Evolutionary conservation across 1,284 basidiomycete species (phyloP).

Genomic region (Cutaneotrichosporon dermatis): DNA sequence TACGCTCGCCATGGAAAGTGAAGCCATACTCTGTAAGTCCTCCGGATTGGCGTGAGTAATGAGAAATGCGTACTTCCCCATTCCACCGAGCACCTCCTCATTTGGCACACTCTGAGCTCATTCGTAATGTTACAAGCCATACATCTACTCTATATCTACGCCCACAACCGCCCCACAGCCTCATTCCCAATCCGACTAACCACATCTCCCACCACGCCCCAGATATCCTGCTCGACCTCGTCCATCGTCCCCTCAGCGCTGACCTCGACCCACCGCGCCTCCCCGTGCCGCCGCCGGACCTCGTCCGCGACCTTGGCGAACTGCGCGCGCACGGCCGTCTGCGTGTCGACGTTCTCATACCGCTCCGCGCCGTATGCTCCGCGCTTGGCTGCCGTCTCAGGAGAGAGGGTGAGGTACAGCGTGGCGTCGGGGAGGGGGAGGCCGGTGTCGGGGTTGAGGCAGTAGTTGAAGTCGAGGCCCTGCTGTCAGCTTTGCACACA

Average conservation of each 20-base stretch:
- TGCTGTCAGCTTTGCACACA: constrained; percentile 28
- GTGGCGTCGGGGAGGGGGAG: constrained; percentile 86
- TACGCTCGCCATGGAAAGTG: too few species aligned
- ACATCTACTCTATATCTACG: neutral
- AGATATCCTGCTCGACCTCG: constrained; percentile 59
- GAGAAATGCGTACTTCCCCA: too few species aligned
- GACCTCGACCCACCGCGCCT: constrained; percentile 58
- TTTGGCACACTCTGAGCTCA: too few species aligned
- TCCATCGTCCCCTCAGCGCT: constrained; percentile 61
- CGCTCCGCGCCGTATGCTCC: constrained; percentile 87
- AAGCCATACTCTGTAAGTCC: too few species aligned
- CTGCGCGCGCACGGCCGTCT: constrained; percentile 61
- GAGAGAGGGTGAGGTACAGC: constrained; percentile 78
- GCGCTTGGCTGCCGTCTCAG: constrained; percentile 65
- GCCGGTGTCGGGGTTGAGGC: constrained; percentile 73
- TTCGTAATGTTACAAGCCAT: too few species aligned
- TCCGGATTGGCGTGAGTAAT: too few species aligned
- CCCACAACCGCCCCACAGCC: constrained; percentile 11
- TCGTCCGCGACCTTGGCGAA: constrained; percentile 58
- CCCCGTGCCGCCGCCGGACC: constrained; percentile 25
- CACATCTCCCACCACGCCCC: constrained; percentile 54
- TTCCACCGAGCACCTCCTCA: too few species aligned
- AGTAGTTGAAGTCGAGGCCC: constrained; percentile 66
- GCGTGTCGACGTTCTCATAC: constrained; percentile 75
- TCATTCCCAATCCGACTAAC: constrained; percentile 14